phyloP scores from a whole-genome alignment of 2,329 filamentous ascomycete species.

The Geosmithia flava region DNA sequence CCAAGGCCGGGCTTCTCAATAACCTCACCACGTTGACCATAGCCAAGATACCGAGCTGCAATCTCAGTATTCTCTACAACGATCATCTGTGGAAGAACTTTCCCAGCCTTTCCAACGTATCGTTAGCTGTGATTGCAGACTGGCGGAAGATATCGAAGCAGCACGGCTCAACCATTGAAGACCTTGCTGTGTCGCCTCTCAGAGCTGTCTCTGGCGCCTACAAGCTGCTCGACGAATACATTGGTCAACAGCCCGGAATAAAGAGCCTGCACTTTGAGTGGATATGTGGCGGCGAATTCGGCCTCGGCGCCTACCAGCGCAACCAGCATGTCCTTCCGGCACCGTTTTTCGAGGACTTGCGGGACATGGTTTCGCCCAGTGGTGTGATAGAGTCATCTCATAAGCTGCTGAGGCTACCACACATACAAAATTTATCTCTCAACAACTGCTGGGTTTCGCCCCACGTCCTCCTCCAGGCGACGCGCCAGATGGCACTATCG shows the following conservation, averaged over 20 bases:
- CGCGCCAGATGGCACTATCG: slow-evolving; percentile 31
- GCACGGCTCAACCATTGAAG: slow-evolving; percentile 32
- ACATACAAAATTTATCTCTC: slow-evolving; percentile 46
- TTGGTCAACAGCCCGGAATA: slow-evolving; percentile 35
- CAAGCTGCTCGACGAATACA: slow-evolving; percentile 34
- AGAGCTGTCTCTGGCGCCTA: slow-evolving; percentile 38
- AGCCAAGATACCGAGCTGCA: slow-evolving; percentile 49
- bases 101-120: slow-evolving; percentile 38
- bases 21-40: slow-evolving; percentile 48
- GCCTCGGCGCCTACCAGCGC: slow-evolving; percentile 45
- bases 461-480: slow-evolving; percentile 37
- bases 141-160: slow-evolving; percentile 48
- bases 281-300: slow-evolving; percentile 55
- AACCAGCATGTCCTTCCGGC: slow-evolving; percentile 52
- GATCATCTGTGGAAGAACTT: slow-evolving; percentile 50
- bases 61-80: slow-evolving; percentile 42
- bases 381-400: slow-evolving; percentile 18
- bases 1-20: slow-evolving; percentile 29
- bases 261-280: slow-evolving; percentile 52
- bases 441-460: slow-evolving; percentile 60
- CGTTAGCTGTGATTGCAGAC: slow-evolving; percentile 50
- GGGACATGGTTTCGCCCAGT: slow-evolving; percentile 14
- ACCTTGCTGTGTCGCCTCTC: slow-evolving; percentile 34
- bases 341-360: slow-evolving; percentile 30
- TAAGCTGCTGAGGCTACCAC: slow-evolving; percentile 37